A percentile compares a stretch with the other conserved stretches of the same genome.
phyloP scores from a whole-genome alignment of 202 grass and related monocot species.

The Elaeis oleifera region DNA sequence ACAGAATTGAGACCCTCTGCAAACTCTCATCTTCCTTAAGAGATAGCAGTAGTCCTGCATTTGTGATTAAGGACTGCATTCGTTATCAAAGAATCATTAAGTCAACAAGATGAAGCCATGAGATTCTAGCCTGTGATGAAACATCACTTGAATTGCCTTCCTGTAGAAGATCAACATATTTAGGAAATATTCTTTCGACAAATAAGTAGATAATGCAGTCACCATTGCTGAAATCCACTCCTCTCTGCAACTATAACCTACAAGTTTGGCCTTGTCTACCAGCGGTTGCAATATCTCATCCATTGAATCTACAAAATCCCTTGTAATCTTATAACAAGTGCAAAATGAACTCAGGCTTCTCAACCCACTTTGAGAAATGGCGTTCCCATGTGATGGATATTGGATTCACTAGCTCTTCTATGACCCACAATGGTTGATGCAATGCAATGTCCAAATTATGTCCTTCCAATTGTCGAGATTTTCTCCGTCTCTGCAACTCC shows the following conservation, averaged over 20 bases:
- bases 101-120: constrained; percentile 88
- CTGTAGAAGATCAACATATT: constrained; percentile 65
- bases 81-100: constrained; percentile 89
- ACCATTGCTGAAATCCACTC: constrained; percentile 79
- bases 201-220: constrained; percentile 65
- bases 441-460: constrained; percentile 46
- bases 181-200: constrained; percentile 80
- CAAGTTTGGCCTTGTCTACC: constrained; percentile 85
- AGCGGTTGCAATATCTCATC: constrained; percentile 90
- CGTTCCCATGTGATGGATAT: constrained; percentile 48
- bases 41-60: constrained; percentile 52
- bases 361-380: constrained; percentile 87
- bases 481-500: constrained; percentile 78
- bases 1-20: constrained; percentile 62
- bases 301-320: constrained; percentile 85
- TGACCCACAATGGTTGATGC: constrained; percentile 75
- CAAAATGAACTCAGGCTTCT: constrained; percentile 86
- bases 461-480: constrained; percentile 65
- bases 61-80: constrained; percentile 57
- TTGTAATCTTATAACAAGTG: constrained; percentile 78
- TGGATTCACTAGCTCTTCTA: constrained; percentile 89
- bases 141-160: constrained; percentile 33
- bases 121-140: constrained; percentile 34
- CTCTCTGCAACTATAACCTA: constrained; percentile 94
- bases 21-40: constrained; percentile 71